Evolutionary conservation across 768 basidiomycete genomes (phyloP).

Genomic region (Brasilioporus rufonigricans): DNA sequence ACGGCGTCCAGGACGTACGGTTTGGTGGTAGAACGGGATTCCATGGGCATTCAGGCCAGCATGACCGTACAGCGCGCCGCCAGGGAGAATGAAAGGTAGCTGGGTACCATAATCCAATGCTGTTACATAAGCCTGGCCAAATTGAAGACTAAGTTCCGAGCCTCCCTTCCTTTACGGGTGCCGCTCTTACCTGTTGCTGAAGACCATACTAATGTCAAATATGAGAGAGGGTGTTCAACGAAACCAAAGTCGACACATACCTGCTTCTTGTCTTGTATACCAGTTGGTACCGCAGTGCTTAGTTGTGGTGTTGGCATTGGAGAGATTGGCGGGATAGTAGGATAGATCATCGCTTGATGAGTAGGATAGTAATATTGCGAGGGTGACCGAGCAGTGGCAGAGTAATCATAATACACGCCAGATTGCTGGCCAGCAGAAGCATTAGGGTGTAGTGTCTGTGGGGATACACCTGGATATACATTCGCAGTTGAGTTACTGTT

Average conservation of each 20-base stretch:
- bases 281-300: conserved; percentile 37
- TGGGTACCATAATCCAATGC: conserved; percentile 49
- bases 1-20: conserved; percentile 45
- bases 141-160: background rate
- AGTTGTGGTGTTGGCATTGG: conserved; percentile 53
- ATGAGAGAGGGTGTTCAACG: conserved; percentile 10
- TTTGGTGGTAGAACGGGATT: conserved; percentile 38
- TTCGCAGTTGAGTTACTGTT: conserved; percentile 42
- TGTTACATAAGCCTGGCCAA: conserved; percentile 39
- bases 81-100: conserved; percentile 44
- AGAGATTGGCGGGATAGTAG: conserved; percentile 48
- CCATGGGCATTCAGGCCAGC: conserved; percentile 32
- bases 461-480: conserved; percentile 48
- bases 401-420: conserved; percentile 59
- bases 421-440: conserved; percentile 45
- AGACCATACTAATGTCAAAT: conserved; percentile 37
- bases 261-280: conserved; percentile 58
- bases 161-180: background rate
- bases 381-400: conserved; percentile 43
- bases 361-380: conserved; percentile 63
- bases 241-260: conserved; percentile 33
- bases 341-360: conserved; percentile 59
- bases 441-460: conserved; percentile 43
- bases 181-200: conserved; percentile 44
- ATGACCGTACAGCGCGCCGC: conserved; percentile 45